phyloP scores from a whole-genome alignment of 257 asterid genomes.

The Nicotiana tomentosiformis region DNA sequence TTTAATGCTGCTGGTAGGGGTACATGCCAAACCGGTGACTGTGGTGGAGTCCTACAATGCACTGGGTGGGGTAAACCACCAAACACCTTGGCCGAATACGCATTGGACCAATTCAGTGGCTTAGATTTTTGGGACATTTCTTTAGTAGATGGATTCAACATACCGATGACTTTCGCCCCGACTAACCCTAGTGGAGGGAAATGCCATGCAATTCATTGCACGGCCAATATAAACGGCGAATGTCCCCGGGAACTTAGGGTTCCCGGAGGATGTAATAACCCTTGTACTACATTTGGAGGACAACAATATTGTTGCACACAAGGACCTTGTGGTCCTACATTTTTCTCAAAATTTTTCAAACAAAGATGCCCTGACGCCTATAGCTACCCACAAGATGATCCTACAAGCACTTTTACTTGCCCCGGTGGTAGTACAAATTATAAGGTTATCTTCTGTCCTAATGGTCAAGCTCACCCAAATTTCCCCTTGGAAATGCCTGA shows the following conservation, averaged over 20 bases:
- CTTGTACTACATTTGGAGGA: slow-evolving; percentile 61
- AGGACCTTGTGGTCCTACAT: slow-evolving; percentile 57
- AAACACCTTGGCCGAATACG: slow-evolving; percentile 53
- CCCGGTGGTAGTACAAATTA: slow-evolving; percentile 34
- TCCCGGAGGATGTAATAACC: slow-evolving; percentile 76
- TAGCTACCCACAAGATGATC: slow-evolving; percentile 49
- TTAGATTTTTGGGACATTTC: slow-evolving; percentile 57
- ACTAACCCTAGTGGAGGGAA: slow-evolving; percentile 2
- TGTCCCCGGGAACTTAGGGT: slow-evolving; percentile 47
- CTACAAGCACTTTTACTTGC: slow-evolving; percentile 45
- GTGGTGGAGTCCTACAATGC: slow-evolving; percentile 32
- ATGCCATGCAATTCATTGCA: slow-evolving; percentile 35
- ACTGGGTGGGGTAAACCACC: slow-evolving; percentile 44
- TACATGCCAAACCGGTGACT: slow-evolving; percentile 30
- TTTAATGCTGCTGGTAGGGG: slow-evolving; percentile 24
- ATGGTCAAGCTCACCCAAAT: neutral
- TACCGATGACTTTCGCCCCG: slow-evolving; percentile 31
- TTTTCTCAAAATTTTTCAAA: slow-evolving; percentile 49
- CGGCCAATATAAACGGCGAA: slow-evolving; percentile 43
- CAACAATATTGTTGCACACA: slow-evolving; percentile 61
- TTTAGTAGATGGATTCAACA: slow-evolving; percentile 56
- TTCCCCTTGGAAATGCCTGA: neutral
- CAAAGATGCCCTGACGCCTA: slow-evolving; percentile 51
- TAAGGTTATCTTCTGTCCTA: slow-evolving; percentile 51
- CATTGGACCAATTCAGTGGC: slow-evolving; percentile 31